These are phyloP conservation scores for Penicillium decumbens DNA, from an alignment of 2,329 filamentous ascomycete genomes.

Conservation along the genomic window DNA sequence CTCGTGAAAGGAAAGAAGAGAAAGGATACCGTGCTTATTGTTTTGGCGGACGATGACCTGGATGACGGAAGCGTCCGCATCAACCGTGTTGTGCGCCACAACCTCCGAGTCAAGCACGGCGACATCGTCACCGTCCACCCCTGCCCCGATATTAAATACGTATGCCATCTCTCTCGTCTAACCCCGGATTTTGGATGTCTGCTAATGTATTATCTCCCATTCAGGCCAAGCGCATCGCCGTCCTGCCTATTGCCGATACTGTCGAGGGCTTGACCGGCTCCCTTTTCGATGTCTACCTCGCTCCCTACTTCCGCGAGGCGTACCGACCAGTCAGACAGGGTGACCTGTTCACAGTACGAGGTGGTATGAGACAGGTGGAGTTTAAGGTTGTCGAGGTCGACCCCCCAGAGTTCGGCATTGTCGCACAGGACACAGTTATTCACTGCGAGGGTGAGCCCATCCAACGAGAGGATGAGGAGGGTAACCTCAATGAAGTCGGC, in stretches of 20 bases:
- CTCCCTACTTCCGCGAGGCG: slow-evolving; percentile 98
- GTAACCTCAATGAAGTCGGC: slow-evolving; percentile 97
- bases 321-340: slow-evolving; percentile 96
- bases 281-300: slow-evolving; percentile 97
- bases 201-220: slow-evolving; percentile 20
- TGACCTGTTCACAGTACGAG: slow-evolving; percentile 93
- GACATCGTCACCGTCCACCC: slow-evolving; percentile 96
- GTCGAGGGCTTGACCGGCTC: slow-evolving; percentile 96
- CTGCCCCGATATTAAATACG: slow-evolving; percentile 99
- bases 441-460: slow-evolving; percentile 97
- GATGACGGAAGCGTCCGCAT: slow-evolving; percentile 96
- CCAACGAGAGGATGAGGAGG: slow-evolving; percentile 97
- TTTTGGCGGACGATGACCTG: slow-evolving; percentile 93
- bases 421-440: slow-evolving; percentile 97
- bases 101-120: slow-evolving; percentile 96
- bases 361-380: slow-evolving; percentile 97
- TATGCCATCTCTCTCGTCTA: slow-evolving; percentile 49
- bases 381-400: slow-evolving; percentile 99
- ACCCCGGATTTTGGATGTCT: neutral
- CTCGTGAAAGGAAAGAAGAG: slow-evolving; percentile 99
- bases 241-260: slow-evolving; percentile 96
- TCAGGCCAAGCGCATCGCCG: slow-evolving; percentile 96
- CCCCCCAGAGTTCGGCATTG: slow-evolving; percentile 96
- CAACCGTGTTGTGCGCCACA: slow-evolving; percentile 98
- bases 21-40: slow-evolving; percentile 97